phyloP scores from a whole-genome alignment of 2,329 filamentous ascomycete species.

The Dactylellina parvicollis region DNA sequence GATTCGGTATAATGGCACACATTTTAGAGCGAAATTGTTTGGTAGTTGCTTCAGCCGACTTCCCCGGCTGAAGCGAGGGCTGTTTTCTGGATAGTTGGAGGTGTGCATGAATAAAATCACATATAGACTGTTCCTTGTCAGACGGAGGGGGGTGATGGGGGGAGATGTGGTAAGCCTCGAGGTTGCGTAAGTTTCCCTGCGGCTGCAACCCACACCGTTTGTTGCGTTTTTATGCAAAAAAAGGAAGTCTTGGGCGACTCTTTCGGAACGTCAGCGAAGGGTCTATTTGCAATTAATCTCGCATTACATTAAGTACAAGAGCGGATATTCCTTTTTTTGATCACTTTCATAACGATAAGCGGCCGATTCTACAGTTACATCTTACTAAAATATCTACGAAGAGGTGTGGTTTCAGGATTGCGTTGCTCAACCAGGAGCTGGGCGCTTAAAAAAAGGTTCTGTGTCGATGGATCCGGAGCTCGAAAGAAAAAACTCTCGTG shows the following conservation, averaged over 20 bases:
- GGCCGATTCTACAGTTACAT: slow-evolving; percentile 21
- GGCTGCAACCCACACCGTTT: slow-evolving; percentile 20
- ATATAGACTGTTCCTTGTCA: slow-evolving; percentile 13
- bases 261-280: background rate
- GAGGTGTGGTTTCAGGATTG: slow-evolving; percentile 49
- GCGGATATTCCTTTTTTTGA: slow-evolving; percentile 25
- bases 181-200: slow-evolving; percentile 26
- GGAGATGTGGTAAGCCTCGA: slow-evolving; percentile 24
- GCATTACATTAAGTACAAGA: background rate
- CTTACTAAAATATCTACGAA: slow-evolving; percentile 29
- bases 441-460: slow-evolving; percentile 51
- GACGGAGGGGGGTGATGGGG: slow-evolving; percentile 4
- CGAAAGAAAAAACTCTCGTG: slow-evolving; percentile 13
- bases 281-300: slow-evolving; percentile 11
- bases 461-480: slow-evolving; percentile 36
- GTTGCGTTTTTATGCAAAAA: slow-evolving; percentile 26
- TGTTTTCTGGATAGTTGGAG: background rate
- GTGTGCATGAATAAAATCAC: slow-evolving; percentile 25
- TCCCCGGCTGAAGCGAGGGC: slow-evolving; percentile 20
- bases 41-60: slow-evolving; percentile 18
- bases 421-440: slow-evolving; percentile 41
- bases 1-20: background rate
- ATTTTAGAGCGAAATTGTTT: background rate
- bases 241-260: background rate
- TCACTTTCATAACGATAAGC: slow-evolving; percentile 11